These are phyloP conservation scores for Plasmodium chabaudi DNA, from an alignment of 169 alveolate species.

Conservation along the genomic window DNA sequence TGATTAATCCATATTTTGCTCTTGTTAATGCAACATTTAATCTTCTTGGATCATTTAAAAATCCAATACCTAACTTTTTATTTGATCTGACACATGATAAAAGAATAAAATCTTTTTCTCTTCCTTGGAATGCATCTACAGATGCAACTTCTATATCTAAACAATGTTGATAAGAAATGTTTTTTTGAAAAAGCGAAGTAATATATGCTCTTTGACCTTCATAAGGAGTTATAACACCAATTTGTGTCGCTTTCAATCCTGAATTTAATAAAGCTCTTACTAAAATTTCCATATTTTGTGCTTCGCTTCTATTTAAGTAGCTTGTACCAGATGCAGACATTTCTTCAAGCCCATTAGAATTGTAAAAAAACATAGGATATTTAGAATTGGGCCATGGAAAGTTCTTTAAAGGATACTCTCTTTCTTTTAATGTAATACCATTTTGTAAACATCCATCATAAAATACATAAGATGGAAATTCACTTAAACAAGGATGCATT, in stretches of 20 bases:
- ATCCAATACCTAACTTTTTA: constrained; percentile 87
- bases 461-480: constrained; percentile 94
- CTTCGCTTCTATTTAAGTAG: constrained; percentile 84
- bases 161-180: constrained; percentile 78
- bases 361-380: constrained; percentile 90
- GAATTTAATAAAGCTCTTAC: constrained; percentile 78
- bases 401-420: constrained; percentile 81
- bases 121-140: constrained; percentile 93
- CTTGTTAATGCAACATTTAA: constrained; percentile 95
- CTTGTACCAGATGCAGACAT: constrained; percentile 84
- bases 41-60: constrained; percentile 94
- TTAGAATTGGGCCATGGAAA: constrained; percentile 91
- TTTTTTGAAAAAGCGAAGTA: constrained; percentile 82
- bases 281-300: constrained; percentile 80
- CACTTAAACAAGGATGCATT: constrained; percentile 97
- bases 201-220: constrained; percentile 94
- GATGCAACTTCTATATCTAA: constrained; percentile 87
- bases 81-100: constrained; percentile 92
- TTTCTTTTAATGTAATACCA: constrained; percentile 93
- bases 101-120: constrained; percentile 92
- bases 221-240: constrained; percentile 96
- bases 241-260: constrained; percentile 82
- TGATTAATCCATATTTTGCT: constrained; percentile 92
- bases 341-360: constrained; percentile 89
- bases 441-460: constrained; percentile 95